Evolutionary conservation across 306 rosid species (phyloP).

Genomic region (Geum urbanum): DNA sequence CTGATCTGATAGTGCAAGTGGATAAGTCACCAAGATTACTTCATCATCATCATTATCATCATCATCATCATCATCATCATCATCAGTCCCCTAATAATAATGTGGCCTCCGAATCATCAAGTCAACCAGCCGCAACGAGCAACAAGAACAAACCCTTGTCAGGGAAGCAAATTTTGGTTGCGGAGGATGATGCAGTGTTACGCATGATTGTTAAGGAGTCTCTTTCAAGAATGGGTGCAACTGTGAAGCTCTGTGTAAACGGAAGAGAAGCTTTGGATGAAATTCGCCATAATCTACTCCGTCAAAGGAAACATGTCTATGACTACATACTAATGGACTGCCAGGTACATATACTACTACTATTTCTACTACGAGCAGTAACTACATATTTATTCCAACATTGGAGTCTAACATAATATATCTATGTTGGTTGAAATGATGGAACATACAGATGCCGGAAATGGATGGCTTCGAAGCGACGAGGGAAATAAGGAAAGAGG

Average conservation of each 20-base stretch:
- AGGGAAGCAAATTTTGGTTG: conserved; percentile 62
- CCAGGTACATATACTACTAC: too few species aligned
- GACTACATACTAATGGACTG: conserved; percentile 81
- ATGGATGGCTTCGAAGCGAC: conserved; percentile 70
- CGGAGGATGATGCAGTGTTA: conserved; percentile 38
- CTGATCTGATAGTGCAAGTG: conserved; percentile 7
- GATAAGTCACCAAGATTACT: not conserved
- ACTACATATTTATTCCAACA: not conserved
- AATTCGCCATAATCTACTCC: conserved; percentile 34
- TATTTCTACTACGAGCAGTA: too few species aligned
- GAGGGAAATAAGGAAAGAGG: conserved; percentile 47
- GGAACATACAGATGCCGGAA: conserved; percentile 48
- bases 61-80: not conserved
- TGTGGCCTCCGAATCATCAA: conserved; percentile 12
- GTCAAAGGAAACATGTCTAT: conserved; percentile 24
- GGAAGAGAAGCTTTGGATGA: conserved; percentile 49
- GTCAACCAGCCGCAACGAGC: not conserved
- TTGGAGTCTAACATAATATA: not conserved
- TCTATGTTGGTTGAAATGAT: not conserved
- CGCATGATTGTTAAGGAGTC: conserved; percentile 27
- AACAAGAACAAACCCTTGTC: conserved; percentile 26
- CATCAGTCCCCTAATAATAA: not conserved
- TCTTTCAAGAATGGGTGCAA: conserved; percentile 48
- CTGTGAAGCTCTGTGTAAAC: conserved; percentile 44
- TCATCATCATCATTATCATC: not conserved